phyloP scores from a whole-genome alignment of 1,284 basidiomycete species.

The Irpex lacteus region DNA sequence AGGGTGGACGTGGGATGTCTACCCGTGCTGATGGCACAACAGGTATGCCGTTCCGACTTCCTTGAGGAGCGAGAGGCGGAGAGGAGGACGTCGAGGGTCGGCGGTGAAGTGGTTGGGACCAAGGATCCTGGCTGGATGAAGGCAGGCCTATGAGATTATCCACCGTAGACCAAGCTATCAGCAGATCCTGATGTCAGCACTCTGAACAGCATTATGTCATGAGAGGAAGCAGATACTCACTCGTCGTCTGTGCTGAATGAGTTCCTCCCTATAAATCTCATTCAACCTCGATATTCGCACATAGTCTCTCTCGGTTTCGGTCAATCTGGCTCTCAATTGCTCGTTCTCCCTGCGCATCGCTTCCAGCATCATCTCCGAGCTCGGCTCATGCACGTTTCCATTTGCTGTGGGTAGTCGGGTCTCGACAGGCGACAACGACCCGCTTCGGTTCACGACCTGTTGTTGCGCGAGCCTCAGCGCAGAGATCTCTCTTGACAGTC shows the following conservation, averaged over 20 bases:
- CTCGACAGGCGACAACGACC: slow-evolving; percentile 27
- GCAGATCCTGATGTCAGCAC: slow-evolving; percentile 1
- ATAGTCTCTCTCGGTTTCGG: slow-evolving; percentile 72
- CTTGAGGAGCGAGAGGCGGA: slow-evolving; percentile 29
- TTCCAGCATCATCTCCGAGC: slow-evolving; percentile 62
- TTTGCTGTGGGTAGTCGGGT: slow-evolving; percentile 16
- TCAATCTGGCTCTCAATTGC: slow-evolving; percentile 56
- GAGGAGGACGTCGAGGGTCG: slow-evolving; percentile 53
- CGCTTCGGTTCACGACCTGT: slow-evolving; percentile 33
- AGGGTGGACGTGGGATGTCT: slow-evolving; percentile 66
- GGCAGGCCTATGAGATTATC: slow-evolving; percentile 71
- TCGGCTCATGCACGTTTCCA: slow-evolving; percentile 37
- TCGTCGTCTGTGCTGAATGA: slow-evolving; percentile 70
- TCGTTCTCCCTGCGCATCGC: slow-evolving; percentile 77
- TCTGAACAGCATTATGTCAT: too few species aligned
- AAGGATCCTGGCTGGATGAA: slow-evolving; percentile 50
- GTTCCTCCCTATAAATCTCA: slow-evolving; percentile 77
- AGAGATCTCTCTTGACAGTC: slow-evolving; percentile 67
- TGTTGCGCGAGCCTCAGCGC: slow-evolving; percentile 56
- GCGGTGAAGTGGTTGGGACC: slow-evolving; percentile 65
- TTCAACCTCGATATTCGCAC: slow-evolving; percentile 69
- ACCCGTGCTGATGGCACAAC: slow-evolving; percentile 40
- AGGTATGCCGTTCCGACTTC: slow-evolving; percentile 13
- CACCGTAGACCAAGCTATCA: slow-evolving; percentile 62
- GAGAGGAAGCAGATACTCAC: slow-evolving; percentile 43